Evolutionary conservation across 208 protist species (phyloP).

Genomic region (Strigomonas galati): DNA sequence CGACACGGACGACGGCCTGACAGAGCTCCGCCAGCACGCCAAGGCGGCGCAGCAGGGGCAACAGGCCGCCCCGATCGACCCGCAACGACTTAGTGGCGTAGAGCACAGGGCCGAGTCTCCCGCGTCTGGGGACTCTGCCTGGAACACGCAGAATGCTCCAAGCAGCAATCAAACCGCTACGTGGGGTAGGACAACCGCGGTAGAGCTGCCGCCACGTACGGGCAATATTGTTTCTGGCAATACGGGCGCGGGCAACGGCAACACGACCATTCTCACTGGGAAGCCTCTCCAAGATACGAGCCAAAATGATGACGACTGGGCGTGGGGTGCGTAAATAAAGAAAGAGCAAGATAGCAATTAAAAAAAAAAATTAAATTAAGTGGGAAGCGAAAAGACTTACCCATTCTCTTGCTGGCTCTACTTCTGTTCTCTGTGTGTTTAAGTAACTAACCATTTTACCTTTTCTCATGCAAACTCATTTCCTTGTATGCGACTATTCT

Average conservation of each 20-base stretch:
- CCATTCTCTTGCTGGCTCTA: too few relatives aligned
- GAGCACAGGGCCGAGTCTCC: constrained; percentile 10
- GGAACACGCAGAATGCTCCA: background rate
- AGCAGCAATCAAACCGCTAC: background rate
- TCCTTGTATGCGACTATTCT: too few relatives aligned
- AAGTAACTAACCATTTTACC: too few relatives aligned
- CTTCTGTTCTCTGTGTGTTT: too few relatives aligned
- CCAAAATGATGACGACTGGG: constrained; percentile 39
- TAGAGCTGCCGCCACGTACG: background rate
- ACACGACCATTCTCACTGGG: background rate
- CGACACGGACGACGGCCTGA: constrained; percentile 42
- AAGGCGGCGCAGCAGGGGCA: constrained; percentile 30
- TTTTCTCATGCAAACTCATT: too few relatives aligned
- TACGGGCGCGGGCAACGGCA: too few relatives aligned
- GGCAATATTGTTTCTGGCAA: too few relatives aligned
- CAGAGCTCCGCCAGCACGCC: constrained; percentile 35
- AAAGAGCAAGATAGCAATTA: background rate
- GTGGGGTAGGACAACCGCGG: constrained; percentile 12
- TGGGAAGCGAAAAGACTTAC: constrained; percentile 14
- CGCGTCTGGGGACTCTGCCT: background rate
- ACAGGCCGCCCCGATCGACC: background rate
- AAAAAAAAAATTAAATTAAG: constrained; percentile 2
- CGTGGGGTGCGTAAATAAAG: constrained; percentile 33
- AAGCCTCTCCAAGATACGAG: background rate
- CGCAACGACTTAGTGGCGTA: constrained; percentile 24